These are phyloP conservation scores for Rubia peregrina DNA, from an alignment of 305 asterid genomes.

Conservation along the genomic window DNA sequence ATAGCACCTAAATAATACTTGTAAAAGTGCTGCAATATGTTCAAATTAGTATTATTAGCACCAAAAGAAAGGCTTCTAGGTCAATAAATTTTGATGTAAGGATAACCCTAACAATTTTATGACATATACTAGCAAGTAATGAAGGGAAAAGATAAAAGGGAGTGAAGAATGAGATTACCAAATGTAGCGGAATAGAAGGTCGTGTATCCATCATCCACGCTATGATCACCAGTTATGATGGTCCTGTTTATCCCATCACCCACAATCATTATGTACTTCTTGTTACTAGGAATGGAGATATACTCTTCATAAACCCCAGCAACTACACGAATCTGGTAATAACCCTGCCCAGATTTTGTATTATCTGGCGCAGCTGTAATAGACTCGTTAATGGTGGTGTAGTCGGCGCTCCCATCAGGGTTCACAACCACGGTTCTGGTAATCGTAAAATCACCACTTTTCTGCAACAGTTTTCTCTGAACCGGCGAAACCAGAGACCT, in stretches of 20 bases:
- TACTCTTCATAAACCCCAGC: slow-evolving; percentile 74
- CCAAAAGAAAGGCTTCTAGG: no score
- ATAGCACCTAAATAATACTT: no score
- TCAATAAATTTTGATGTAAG: no score
- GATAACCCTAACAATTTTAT: no score
- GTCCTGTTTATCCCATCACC: slow-evolving; percentile 30
- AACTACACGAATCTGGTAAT: slow-evolving; percentile 26
- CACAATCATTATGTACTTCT: slow-evolving; percentile 31
- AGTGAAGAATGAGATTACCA: slow-evolving; percentile 13
- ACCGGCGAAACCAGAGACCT: background rate
- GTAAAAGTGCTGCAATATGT: no score
- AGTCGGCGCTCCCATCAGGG: slow-evolving; percentile 27
- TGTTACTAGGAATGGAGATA: slow-evolving; percentile 44
- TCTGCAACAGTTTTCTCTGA: slow-evolving; percentile 24
- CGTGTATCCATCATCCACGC: slow-evolving; percentile 30
- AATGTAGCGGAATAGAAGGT: slow-evolving; percentile 28
- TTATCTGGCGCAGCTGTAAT: slow-evolving; percentile 26
- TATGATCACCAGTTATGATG: slow-evolving; percentile 24
- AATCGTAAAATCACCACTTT: slow-evolving; percentile 5
- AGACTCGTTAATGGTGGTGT: slow-evolving; percentile 27
- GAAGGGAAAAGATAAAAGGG: no score
- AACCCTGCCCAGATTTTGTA: slow-evolving; percentile 16
- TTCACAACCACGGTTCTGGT: background rate
- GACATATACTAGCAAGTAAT: no score
- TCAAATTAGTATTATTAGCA: no score